Conservation (phyloP, 1,284 basidiomycete genomes). For the Ustilago crameri region DNA sequence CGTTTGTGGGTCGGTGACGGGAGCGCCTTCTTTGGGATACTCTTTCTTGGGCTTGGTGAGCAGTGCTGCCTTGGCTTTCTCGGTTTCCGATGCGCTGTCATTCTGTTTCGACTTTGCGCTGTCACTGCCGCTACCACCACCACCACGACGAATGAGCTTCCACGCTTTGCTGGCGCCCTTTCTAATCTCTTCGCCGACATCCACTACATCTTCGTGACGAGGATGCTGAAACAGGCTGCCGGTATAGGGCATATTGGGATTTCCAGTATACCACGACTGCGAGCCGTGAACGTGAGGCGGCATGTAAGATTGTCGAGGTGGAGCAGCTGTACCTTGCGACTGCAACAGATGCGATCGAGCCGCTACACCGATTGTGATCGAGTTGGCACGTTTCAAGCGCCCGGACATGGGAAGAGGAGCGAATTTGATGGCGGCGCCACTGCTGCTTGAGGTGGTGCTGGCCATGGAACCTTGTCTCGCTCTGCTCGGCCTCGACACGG, state of each 20-base stretch:
- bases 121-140: slow-evolving; percentile 21
- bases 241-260: slow-evolving; percentile 3
- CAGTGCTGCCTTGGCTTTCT: slow-evolving; percentile 2
- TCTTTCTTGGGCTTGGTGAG: slow-evolving; percentile 34
- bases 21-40: slow-evolving; percentile 48
- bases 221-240: too few species aligned
- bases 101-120: slow-evolving; percentile 6
- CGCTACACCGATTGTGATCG: slow-evolving; percentile 64
- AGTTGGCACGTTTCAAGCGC: slow-evolving; percentile 60
- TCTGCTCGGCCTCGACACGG: slow-evolving; percentile 3
- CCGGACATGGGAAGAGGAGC: slow-evolving; percentile 58
- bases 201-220: slow-evolving; percentile 45
- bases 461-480: slow-evolving; percentile 26
- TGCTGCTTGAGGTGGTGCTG: slow-evolving; percentile 35
- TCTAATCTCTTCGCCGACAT: slow-evolving; percentile 55
- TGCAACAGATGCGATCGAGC: slow-evolving; percentile 61
- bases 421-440: slow-evolving; percentile 56
- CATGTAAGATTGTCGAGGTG: slow-evolving; percentile 19
- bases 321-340: slow-evolving; percentile 54
- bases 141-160: slow-evolving; percentile 50
- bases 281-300: slow-evolving; percentile 48
- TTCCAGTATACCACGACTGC: slow-evolving; percentile 33
- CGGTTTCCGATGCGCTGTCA: neutral
- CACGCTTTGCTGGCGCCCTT: slow-evolving; percentile 55
- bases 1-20: slow-evolving; percentile 32